phyloP scores from a whole-genome alignment of 2,329 filamentous ascomycete species.

The Colletotrichum gloeosporioides region DNA sequence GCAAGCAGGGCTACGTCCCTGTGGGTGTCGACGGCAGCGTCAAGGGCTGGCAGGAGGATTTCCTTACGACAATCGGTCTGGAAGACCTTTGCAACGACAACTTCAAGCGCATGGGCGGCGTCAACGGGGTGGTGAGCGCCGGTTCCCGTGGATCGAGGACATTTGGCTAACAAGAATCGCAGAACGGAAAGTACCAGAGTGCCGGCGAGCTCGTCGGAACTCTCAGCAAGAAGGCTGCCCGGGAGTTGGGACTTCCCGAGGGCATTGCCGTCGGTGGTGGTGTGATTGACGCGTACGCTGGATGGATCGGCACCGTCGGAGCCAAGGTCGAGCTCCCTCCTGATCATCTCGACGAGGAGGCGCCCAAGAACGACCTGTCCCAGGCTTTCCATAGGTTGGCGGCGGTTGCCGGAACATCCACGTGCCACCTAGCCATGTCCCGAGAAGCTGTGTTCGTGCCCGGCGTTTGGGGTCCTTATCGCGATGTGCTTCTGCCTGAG shows the following conservation, averaged over 20 bases:
- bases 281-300: constrained; percentile 97
- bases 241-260: constrained; percentile 81
- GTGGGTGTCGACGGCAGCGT: constrained; percentile 97
- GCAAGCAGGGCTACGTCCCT: constrained; percentile 95
- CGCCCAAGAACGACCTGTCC: constrained; percentile 81
- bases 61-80: constrained; percentile 86
- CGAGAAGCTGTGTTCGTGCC: constrained; percentile 90
- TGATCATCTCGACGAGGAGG: constrained; percentile 70
- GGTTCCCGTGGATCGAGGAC: constrained; percentile 32
- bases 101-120: constrained; percentile 92
- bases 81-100: constrained; percentile 82
- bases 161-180: constrained; percentile 24
- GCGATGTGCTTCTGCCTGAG: constrained; percentile 88
- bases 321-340: constrained; percentile 74
- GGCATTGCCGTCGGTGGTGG: constrained; percentile 94
- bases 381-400: constrained; percentile 94
- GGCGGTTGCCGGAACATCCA: constrained; percentile 94
- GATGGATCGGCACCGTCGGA: constrained; percentile 98
- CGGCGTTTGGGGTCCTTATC: constrained; percentile 96
- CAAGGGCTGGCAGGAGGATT: constrained; percentile 98
- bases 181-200: constrained; percentile 93
- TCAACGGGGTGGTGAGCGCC: constrained; percentile 88
- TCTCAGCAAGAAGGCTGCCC: constrained; percentile 81
- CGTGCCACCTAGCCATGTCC: constrained; percentile 96
- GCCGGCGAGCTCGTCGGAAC: constrained; percentile 90